Conservation (phyloP, 2,329 filamentous ascomycete genomes). For the Apiospora hydei region DNA sequence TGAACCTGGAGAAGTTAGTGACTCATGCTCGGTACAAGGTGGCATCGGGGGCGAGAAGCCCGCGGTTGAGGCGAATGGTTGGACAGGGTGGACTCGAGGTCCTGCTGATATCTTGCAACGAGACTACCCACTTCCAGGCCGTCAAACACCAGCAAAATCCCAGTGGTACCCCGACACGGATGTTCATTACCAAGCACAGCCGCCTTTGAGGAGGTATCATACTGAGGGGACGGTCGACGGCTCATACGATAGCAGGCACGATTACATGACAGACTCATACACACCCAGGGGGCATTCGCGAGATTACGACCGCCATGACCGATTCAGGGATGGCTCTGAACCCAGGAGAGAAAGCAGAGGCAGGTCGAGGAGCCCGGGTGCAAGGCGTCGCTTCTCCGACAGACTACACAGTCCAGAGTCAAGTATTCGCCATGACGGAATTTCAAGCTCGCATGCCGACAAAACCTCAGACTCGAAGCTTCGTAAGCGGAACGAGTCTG, state of each 20-base stretch:
- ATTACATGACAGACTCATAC: neutral
- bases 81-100: neutral
- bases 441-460: neutral
- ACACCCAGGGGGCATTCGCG: neutral
- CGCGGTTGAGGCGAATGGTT: neutral
- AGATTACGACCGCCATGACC: neutral
- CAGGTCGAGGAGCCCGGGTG: neutral
- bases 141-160: neutral
- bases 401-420: slow-evolving; percentile 12
- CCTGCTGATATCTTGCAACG: neutral
- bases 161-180: neutral
- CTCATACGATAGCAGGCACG: neutral
- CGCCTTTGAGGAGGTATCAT: neutral
- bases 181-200: slow-evolving; percentile 1
- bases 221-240: neutral
- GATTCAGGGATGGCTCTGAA: neutral
- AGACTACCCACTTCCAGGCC: neutral
- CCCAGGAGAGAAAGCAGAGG: neutral
- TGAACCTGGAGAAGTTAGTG: slow-evolving; percentile 29
- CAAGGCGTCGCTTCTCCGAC: neutral
- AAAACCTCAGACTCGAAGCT: neutral
- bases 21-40: slow-evolving; percentile 16
- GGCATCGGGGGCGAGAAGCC: neutral
- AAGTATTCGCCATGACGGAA: neutral
- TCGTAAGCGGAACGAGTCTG: neutral